Evolutionary conservation across 768 basidiomycete species (phyloP).

Genomic region (Suillus spraguei): DNA sequence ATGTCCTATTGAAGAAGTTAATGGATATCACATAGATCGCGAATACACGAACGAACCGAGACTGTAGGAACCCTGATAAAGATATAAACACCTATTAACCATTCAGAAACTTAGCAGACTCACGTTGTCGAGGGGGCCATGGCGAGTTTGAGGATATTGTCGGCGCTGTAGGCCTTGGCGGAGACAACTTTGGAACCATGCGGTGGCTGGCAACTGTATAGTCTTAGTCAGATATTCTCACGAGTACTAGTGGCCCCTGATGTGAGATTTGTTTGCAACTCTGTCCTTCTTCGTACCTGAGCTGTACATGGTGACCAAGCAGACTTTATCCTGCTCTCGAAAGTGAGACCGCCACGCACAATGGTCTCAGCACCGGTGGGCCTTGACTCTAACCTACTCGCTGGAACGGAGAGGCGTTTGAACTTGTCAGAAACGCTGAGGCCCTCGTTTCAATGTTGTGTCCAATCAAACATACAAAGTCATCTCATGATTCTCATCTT

Average conservation of each 20-base stretch:
- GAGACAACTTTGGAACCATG: constrained; percentile 18
- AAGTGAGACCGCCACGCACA: not conserved
- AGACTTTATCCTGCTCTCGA: not conserved
- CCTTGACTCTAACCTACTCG: not conserved
- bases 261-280: no score
- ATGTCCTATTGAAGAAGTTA: constrained; percentile 58
- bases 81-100: constrained; percentile 7
- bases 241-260: not conserved
- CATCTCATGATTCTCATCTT: no score
- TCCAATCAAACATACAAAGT: not conserved
- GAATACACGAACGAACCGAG: constrained; percentile 39
- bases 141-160: constrained; percentile 39
- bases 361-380: no score
- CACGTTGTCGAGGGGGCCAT: constrained; percentile 59
- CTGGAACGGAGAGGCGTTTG: not conserved
- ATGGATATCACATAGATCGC: constrained; percentile 9
- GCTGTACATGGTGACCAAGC: not conserved
- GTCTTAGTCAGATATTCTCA: constrained; percentile 34
- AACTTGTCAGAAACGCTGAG: not conserved
- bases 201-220: constrained; percentile 46
- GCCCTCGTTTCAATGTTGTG: not conserved
- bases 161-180: constrained; percentile 26
- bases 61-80: constrained; percentile 45
- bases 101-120: constrained; percentile 27
- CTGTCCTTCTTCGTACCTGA: no score